Evolutionary conservation across 768 basidiomycete species (phyloP), one percentile per base, ranked within the genome.

Genomic region (Termitomyces sp.): DNA sequence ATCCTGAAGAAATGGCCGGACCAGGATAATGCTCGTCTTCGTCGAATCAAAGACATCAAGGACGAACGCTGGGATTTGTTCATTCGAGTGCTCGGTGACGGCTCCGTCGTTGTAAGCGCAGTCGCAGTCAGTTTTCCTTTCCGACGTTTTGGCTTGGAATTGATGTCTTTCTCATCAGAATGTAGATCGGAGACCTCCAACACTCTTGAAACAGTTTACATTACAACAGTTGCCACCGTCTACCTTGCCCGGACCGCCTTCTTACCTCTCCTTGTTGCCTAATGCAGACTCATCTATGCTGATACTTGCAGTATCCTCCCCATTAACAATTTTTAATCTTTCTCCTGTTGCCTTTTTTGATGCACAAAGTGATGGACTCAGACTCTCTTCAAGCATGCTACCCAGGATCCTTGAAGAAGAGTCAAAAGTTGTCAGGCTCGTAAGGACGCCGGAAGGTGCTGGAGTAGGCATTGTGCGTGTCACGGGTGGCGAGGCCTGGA

Each of bases 111-210:
- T 9, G 72, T 92, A 45, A 84, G 81, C 42, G 89, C 88, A 10
- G 77, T 94, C 37, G 82, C 84, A 55, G 91, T 91, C 68, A 68
- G 88, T 72, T 21, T n/a, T 44, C n/a, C 34, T 47, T 48, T 14
- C 27, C 27, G 10, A 40, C 59, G 6, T 50, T 44, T 32, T 28
- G 16, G 10, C 14, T n/a, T 40, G 21, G 23, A 25, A 53, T 55
- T 52, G 23, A 28, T 49, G 43, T 39, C 37, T 19, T 47, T 14
- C 23, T 61, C 28, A 43, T 32, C 60, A 95, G 94, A 93, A 96
- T 70, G 84, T 97, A 61, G 94, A 96, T 65, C 79, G 89, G 16
- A 82, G 87, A 61, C 94, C 94, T 7, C 94, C 94, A 9, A 92
- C 90, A 3, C 75, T 94, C 3, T 75, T 93, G 28, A 82, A 80